Evolutionary conservation across 129 eudicot species (phyloP).

Genomic region (sunflower (Helianthus annuus)): HanXRQr2.0-SUNRISE NC_035439.2:5919985-5920484

Average conservation of each 20-base stretch:
- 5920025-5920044: slow-evolving; percentile 58
- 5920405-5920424: slow-evolving; percentile 75
- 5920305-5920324: slow-evolving; percentile 62
- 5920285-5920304: slow-evolving; percentile 59
- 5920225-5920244: slow-evolving; percentile 70
- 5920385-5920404: slow-evolving; percentile 75
- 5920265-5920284: slow-evolving; percentile 64
- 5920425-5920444: slow-evolving; percentile 71
- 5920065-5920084: slow-evolving; percentile 58
- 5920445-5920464: slow-evolving; percentile 84
- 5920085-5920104: slow-evolving; percentile 84
- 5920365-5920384: slow-evolving; percentile 40
- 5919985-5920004: slow-evolving; percentile 62
- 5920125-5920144: slow-evolving; percentile 68
- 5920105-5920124: slow-evolving; percentile 75
- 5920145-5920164: slow-evolving; percentile 73
- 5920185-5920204: slow-evolving; percentile 85
- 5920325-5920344: slow-evolving; percentile 81
- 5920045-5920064: slow-evolving; percentile 76
- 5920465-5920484: slow-evolving; percentile 92
- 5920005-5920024: slow-evolving; percentile 63
- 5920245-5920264: slow-evolving; percentile 62
- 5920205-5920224: slow-evolving; percentile 80
- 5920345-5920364: slow-evolving; percentile 88
- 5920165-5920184: slow-evolving; percentile 65